Evolutionary conservation across 2,329 filamentous ascomycete genomes (phyloP), one percentile per base, ranked within the genome.

Genomic region (Cladosporium sp.): DNA sequence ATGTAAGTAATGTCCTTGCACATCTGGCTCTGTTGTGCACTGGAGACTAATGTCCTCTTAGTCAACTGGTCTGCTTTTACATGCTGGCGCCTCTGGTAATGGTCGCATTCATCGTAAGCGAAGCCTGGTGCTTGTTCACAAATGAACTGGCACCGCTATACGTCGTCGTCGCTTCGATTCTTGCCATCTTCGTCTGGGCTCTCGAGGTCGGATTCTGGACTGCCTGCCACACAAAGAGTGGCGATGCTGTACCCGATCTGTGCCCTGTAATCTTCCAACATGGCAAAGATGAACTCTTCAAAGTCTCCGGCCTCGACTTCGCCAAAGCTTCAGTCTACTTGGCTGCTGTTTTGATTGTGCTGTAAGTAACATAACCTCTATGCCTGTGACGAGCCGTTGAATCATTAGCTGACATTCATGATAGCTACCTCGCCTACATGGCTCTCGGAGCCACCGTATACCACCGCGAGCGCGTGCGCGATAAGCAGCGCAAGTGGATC

Each of bases 61-160:
- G 69, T 15, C 36, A 67, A n/a, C 58, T 69, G 15, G 62, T 66
- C 3, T 66, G 57, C 57, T 59, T 59, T 15, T 59, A 59, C 57
- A 59, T 47, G 36, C 57, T 59, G n/a, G 57, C 38, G 24, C 57
- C 57, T 30, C n/a, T 59, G 1, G 15, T 18, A 11, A 44, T 47
- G 38, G 24, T n/a, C 12, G 34, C 36, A 15, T 59, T 59, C 24
- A 11, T 47, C 12, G 24, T 59, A 15, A 38, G 57, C 57, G 57
- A 59, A 7, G 24, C 18, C 5, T 59, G 57, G 57, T 59, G 57
- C 24, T 32, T 59, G 7, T 14, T 59, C 36, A 59, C 57, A 28
- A 59, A 59, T 15, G 57, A 59, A 15, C 38, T 59, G 7, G 36
- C 57, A 44, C 57, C 57, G 7, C 24, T 59, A 7, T 59, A 59